Evolutionary conservation across 768 basidiomycete genomes (phyloP).

Genomic region (Leccinum sublutescens): DNA sequence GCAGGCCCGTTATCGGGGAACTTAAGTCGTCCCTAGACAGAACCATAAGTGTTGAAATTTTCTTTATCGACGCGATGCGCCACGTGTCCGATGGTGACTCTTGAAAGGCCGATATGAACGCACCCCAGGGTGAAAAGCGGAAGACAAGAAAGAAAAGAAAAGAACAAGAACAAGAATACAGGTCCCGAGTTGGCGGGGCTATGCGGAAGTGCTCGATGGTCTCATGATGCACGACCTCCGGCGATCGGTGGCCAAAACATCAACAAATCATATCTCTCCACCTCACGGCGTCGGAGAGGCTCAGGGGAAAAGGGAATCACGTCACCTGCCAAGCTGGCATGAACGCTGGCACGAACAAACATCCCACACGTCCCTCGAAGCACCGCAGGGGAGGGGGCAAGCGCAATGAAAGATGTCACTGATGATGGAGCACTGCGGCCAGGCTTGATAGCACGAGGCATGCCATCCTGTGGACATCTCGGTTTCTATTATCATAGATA

Average conservation of each 20-base stretch:
- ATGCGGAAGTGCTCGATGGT: not conserved
- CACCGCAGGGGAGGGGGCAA: not conserved
- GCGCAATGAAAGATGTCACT: not conserved
- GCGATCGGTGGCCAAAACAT: not conserved
- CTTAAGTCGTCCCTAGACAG: not conserved
- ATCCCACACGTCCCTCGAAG: not conserved
- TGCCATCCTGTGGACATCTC: not conserved
- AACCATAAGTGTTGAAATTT: not conserved
- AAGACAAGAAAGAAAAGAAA: not conserved
- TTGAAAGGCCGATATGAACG: slow-evolving; percentile 1
- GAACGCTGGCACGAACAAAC: not conserved
- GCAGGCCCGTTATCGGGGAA: not conserved
- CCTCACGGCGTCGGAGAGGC: not conserved
- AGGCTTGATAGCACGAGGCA: slow-evolving; percentile 6
- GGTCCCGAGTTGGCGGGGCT: not conserved
- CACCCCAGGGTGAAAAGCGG: not conserved
- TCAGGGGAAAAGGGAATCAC: not conserved
- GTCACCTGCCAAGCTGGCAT: not conserved
- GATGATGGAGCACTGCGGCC: not conserved
- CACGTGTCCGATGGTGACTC: not conserved
- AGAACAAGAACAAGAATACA: not conserved
- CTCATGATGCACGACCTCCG: not conserved
- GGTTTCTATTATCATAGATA: not conserved
- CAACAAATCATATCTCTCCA: not conserved
- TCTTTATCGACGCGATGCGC: not conserved